Evolutionary conservation across 2,329 filamentous ascomycete species (phyloP).

Genomic region (Cercospora sp.): DNA sequence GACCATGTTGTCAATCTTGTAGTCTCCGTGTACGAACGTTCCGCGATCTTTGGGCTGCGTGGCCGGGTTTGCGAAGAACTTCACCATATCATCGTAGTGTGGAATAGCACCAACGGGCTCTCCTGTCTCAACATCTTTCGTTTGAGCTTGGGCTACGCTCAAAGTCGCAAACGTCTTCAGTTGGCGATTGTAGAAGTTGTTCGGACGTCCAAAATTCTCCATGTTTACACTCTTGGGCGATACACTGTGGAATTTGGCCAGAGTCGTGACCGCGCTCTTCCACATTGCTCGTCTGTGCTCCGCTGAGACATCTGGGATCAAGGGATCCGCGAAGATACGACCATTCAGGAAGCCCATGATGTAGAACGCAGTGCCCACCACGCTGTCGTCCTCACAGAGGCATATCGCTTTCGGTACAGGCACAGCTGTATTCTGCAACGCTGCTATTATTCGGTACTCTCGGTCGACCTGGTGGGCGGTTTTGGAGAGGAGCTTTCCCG

Average conservation of each 20-base stretch:
- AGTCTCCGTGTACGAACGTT: slow-evolving; percentile 88
- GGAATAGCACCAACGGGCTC: slow-evolving; percentile 78
- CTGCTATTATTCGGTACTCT: slow-evolving; percentile 87
- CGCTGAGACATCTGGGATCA: slow-evolving; percentile 70
- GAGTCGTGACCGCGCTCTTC: slow-evolving; percentile 76
- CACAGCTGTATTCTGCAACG: slow-evolving; percentile 74
- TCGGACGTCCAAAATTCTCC: slow-evolving; percentile 68
- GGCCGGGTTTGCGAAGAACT: slow-evolving; percentile 69
- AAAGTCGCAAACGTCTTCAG: slow-evolving; percentile 79
- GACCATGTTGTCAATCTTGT: slow-evolving; percentile 69
- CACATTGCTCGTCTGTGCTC: slow-evolving; percentile 77
- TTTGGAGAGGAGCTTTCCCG: slow-evolving; percentile 88
- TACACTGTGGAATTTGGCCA: slow-evolving; percentile 82
- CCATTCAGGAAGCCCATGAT: slow-evolving; percentile 96
- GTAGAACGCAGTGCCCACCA: slow-evolving; percentile 92
- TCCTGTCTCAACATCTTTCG: slow-evolving; percentile 74
- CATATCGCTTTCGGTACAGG: slow-evolving; percentile 81
- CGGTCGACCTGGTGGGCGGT: slow-evolving; percentile 96
- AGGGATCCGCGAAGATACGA: slow-evolving; percentile 86
- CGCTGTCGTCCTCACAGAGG: slow-evolving; percentile 76
- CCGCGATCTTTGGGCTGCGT: slow-evolving; percentile 75
- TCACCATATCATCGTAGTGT: slow-evolving; percentile 75
- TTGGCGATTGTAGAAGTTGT: slow-evolving; percentile 83
- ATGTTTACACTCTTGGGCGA: slow-evolving; percentile 66
- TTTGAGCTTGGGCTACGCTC: slow-evolving; percentile 72